A percentile compares a stretch with the other conserved stretches of the same genome.
phyloP scores from a whole-genome alignment of 192 early-diverging fungal species.

The Diversispora eburnea region DNA sequence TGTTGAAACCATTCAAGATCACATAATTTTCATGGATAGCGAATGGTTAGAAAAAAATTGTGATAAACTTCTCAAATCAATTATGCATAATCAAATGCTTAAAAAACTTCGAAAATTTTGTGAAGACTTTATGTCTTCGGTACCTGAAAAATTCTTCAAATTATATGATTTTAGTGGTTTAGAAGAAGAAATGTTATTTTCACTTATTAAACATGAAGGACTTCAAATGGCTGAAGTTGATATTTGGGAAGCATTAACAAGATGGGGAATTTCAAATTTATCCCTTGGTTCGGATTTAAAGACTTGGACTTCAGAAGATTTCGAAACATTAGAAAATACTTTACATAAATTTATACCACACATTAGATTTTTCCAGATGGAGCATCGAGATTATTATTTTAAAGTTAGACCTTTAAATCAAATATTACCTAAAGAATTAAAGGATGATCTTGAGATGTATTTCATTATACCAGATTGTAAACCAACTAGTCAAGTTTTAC shows the following conservation, averaged over 20 bases:
- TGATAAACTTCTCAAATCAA: neutral
- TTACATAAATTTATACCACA: neutral
- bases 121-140: neutral
- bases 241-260: slow-evolving; percentile 11
- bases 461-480: slow-evolving; percentile 7
- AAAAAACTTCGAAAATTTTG: neutral
- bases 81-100: neutral
- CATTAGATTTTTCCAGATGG: slow-evolving; percentile 13
- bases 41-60: neutral
- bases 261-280: slow-evolving; percentile 5
- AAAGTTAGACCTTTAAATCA: slow-evolving; percentile 13
- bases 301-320: slow-evolving; percentile 2
- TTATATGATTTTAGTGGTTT: slow-evolving; percentile 2
- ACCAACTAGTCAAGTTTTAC: neutral
- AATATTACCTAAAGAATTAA: slow-evolving; percentile 2
- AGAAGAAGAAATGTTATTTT: slow-evolving; percentile 2
- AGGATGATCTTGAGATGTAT: neutral
- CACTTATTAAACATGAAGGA: slow-evolving; percentile 2
- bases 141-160: neutral
- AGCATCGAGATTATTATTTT: slow-evolving; percentile 12
- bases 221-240: neutral
- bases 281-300: neutral
- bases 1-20: slow-evolving; percentile 1
- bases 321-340: slow-evolving; percentile 7
- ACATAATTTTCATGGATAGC: neutral